A percentile compares a stretch with the other conserved stretches of the same genome.
phyloP scores from a whole-genome alignment of 202 grass and related monocot species.

The Panicum hallii region DNA sequence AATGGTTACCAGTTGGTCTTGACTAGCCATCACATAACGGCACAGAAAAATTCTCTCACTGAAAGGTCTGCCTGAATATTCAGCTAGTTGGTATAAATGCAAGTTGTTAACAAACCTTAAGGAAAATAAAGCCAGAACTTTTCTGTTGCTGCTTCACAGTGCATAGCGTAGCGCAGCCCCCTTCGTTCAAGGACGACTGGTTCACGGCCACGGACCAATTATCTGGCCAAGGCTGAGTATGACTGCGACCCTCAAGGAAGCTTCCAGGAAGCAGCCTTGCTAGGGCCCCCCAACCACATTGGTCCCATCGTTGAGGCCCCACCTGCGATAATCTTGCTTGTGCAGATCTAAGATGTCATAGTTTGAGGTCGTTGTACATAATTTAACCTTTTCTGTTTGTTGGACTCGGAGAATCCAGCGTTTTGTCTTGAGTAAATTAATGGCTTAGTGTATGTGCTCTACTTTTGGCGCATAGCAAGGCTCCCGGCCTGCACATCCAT shows the following conservation, averaged over 20 bases:
- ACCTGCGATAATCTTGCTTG: background rate
- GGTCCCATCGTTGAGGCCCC: background rate
- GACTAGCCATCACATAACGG: background rate
- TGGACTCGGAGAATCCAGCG: background rate
- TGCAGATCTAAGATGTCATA: background rate
- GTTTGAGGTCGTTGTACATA: background rate
- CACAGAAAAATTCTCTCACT: background rate
- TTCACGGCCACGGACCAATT: background rate
- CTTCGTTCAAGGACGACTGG: no score
- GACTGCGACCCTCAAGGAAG: constrained; percentile 12
- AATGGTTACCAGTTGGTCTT: background rate
- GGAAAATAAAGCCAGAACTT: background rate
- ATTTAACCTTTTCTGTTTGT: background rate
- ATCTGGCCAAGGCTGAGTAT: background rate
- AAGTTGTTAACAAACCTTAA: background rate
- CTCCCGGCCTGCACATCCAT: background rate
- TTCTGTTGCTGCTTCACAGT: background rate
- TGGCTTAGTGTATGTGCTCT: background rate
- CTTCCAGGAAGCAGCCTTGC: constrained; percentile 21
- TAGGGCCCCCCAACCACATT: background rate
- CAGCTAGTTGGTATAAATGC: background rate
- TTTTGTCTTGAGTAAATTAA: background rate
- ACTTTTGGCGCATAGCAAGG: background rate
- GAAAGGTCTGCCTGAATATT: background rate
- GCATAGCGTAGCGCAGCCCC: no score